Conservation (phyloP, 2,329 filamentous ascomycete genomes). For the Nothomitra cinnamomea region DNA sequence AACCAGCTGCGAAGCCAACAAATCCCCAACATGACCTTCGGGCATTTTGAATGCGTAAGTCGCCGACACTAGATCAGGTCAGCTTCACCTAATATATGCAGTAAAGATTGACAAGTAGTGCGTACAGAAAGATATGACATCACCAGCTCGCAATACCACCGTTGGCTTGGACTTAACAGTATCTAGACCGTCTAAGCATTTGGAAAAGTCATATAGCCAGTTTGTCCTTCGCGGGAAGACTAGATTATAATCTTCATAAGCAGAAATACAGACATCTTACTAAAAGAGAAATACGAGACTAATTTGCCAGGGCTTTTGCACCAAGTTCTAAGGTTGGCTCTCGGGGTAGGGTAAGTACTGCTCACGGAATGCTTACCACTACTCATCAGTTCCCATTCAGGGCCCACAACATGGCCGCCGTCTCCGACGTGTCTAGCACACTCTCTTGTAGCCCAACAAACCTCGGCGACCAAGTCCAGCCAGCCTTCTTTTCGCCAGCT, state of each 20-base stretch:
- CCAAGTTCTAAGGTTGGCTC: too few relatives aligned
- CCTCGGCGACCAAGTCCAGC: slow-evolving; percentile 36
- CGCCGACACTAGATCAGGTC: slow-evolving; percentile 22
- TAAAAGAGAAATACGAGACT: too few relatives aligned
- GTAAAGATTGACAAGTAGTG: slow-evolving; percentile 7
- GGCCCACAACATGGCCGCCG: slow-evolving; percentile 30
- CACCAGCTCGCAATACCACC: slow-evolving; percentile 29
- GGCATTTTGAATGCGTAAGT: slow-evolving; percentile 34
- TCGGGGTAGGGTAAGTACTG: background rate
- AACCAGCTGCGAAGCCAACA: slow-evolving; percentile 36
- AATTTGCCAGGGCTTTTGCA: too few relatives aligned
- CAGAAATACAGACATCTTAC: too few relatives aligned
- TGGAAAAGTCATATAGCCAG: slow-evolving; percentile 2
- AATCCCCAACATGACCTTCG: slow-evolving; percentile 43
- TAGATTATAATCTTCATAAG: slow-evolving; percentile 2
- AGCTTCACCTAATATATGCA: background rate
- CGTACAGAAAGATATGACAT: slow-evolving; percentile 30
- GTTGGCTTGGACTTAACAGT: slow-evolving; percentile 22
- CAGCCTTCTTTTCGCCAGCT: slow-evolving; percentile 44
- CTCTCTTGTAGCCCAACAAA: slow-evolving; percentile 35
- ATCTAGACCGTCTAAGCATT: slow-evolving; percentile 4
- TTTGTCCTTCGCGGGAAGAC: slow-evolving; percentile 1
- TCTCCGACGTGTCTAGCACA: slow-evolving; percentile 31
- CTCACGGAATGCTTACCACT: slow-evolving; percentile 7
- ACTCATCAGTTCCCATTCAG: slow-evolving; percentile 38